A percentile compares a stretch with the other conserved stretches of the same genome.
phyloP scores from a whole-genome alignment of 805 yeast genomes.

The Monosporozyma solicola region DNA sequence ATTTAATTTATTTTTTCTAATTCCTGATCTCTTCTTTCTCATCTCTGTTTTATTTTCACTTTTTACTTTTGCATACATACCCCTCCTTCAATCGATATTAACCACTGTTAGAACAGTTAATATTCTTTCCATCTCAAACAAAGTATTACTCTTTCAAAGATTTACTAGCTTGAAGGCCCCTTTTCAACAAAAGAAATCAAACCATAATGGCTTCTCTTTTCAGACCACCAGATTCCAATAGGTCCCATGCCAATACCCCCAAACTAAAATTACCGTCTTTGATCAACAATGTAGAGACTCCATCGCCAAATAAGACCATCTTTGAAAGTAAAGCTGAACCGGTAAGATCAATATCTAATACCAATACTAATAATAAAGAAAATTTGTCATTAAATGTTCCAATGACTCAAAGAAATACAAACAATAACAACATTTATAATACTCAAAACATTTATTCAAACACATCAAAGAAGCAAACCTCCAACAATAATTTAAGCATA shows the following conservation, averaged over 20 bases:
- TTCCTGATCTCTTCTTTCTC: not conserved
- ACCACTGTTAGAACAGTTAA: not conserved
- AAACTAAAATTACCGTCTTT: constrained; percentile 35
- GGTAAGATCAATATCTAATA: not conserved
- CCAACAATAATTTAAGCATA: not conserved
- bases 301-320: not conserved
- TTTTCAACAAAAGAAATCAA: not conserved
- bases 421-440: not conserved
- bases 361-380: not conserved
- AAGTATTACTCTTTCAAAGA: not conserved
- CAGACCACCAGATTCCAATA: constrained; percentile 36
- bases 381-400: not conserved
- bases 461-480: not conserved
- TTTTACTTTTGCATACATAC: not conserved
- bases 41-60: not conserved
- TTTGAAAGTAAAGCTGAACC: not conserved
- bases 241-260: constrained; percentile 35
- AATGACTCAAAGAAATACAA: not conserved
- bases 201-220: constrained; percentile 26
- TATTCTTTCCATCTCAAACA: not conserved
- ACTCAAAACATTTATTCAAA: not conserved
- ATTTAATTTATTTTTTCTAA: not conserved
- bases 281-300: not conserved
- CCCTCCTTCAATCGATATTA: not conserved
- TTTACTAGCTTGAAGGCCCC: not conserved